Evolutionary conservation across 2,329 filamentous ascomycete species (phyloP).

Genomic region (Colletotrichum sp.): DNA sequence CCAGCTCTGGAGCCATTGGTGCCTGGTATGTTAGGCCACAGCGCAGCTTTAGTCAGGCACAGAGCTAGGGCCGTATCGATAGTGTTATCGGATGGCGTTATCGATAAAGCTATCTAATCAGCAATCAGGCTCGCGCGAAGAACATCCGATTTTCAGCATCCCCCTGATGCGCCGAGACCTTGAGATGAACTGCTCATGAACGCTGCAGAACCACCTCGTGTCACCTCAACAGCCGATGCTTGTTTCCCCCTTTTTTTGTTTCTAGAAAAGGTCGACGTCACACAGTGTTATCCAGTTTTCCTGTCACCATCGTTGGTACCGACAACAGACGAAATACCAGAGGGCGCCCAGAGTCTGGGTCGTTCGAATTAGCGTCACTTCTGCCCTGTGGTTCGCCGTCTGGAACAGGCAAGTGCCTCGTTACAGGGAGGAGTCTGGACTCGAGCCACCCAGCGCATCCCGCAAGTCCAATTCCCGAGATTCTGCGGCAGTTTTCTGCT

Average conservation of each 20-base stretch:
- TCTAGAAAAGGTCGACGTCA: not conserved
- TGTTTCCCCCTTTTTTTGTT: not conserved
- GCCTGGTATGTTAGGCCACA: not conserved
- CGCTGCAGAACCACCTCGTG: not conserved
- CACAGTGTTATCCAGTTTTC: not conserved
- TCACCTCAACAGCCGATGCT: not conserved
- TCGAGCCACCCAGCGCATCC: not conserved
- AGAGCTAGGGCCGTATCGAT: not conserved
- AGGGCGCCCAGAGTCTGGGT: not conserved
- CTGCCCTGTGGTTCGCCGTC: not conserved
- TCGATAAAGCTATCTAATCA: not conserved
- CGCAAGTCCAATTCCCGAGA: not conserved
- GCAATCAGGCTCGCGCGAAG: not conserved
- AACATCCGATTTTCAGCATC: not conserved
- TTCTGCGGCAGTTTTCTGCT: not conserved
- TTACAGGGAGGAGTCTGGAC: not conserved
- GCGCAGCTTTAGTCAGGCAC: not conserved
- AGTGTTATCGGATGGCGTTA: not conserved
- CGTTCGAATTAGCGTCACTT: conserved; percentile 6
- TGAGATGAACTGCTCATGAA: not conserved
- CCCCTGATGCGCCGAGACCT: not conserved
- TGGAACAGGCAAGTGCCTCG: conserved; percentile 5
- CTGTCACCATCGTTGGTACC: not conserved
- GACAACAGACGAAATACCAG: not conserved
- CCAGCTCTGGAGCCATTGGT: not conserved